These are phyloP conservation scores for Waltiozyma sp. DNA, from an alignment of 1,139 yeast genomes.

Conservation along the genomic window DNA sequence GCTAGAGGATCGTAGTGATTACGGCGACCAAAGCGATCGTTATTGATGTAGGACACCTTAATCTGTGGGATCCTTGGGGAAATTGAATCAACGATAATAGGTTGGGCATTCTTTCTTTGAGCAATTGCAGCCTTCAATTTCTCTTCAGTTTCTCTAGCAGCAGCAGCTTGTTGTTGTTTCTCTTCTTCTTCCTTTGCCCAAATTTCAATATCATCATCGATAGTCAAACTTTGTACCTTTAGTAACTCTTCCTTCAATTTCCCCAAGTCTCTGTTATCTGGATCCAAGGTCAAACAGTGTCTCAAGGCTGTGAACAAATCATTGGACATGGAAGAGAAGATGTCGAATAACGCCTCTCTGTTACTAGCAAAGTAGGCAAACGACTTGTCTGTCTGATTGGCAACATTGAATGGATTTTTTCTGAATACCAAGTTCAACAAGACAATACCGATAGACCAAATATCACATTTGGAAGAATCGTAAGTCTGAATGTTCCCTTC, in stretches of 20 bases:
- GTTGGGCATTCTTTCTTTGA: background rate
- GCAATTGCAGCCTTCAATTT: background rate
- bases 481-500: slow-evolving; percentile 44
- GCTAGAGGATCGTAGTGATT: background rate
- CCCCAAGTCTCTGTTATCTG: slow-evolving; percentile 64
- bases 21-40: slow-evolving; percentile 1
- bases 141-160: background rate
- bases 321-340: slow-evolving; percentile 79
- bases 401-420: slow-evolving; percentile 80
- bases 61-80: slow-evolving; percentile 14
- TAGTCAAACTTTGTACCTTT: slow-evolving; percentile 59
- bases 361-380: slow-evolving; percentile 80
- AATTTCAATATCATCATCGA: slow-evolving; percentile 58
- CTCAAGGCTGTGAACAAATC: slow-evolving; percentile 80
- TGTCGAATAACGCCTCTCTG: slow-evolving; percentile 85
- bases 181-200: slow-evolving; percentile 26
- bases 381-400: slow-evolving; percentile 74
- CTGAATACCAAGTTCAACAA: slow-evolving; percentile 79
- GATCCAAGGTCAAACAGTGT: slow-evolving; percentile 73
- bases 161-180: background rate
- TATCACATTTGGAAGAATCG: slow-evolving; percentile 79
- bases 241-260: slow-evolving; percentile 50
- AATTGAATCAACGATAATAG: slow-evolving; percentile 13
- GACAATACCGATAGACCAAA: slow-evolving; percentile 90
- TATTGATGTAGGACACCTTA: slow-evolving; percentile 4